Base-by-base conservation (phyloP, 169 alveolate species). In the Cryptosporidium meleagridis region DNA sequence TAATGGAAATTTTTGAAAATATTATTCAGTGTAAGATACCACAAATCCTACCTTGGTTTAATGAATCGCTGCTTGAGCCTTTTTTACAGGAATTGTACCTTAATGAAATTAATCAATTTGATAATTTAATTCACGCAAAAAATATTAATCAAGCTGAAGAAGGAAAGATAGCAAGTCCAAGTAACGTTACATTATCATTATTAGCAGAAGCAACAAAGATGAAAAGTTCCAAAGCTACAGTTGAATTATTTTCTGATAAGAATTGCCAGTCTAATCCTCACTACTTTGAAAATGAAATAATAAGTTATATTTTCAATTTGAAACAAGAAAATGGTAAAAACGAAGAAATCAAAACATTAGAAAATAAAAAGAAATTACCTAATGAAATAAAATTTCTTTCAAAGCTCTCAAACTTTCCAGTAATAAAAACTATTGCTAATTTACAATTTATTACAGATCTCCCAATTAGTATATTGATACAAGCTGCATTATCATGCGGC, bases 141-240 rank as follows among this genome's bases (percentile, higher is more conserved):
- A 72, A 48, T 35, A 53, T 55, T 12, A 26, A 31, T 31, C n/a
- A 80, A 51, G 14, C 21, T 52, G 48, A 33, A 1, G 86, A 73
- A 14, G 45, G 39, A 18, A 53, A 53, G 12, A 33, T 53, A 45
- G 23, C 7, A 23, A 80, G 51, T 41, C 89, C 89, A 39, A 80
- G 89, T 45, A 80, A 52, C 55, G 48, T 51, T 21, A 80, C 89
- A 16, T 51, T 80, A 39, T 80, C 89, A 29, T 65, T 80, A 29
- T 58, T 80, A 39, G 89, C 89, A 39, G 89, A 80, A 65, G 89
- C 89, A 10, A 80, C 89, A 23, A 80, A 80, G 31, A 41, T 80
- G 37, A n/a, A 80, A 61, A 65, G 37, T 62, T 29, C 73, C 16
- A 80, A 62, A 33, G 14, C n/a, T 21, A 18, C 69, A 12, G 18